A percentile compares a stretch with the other conserved stretches of the same genome.
These are phyloP conservation scores for Phytophthora idaei DNA, from an alignment of 352 stramenopile genomes.

Conservation along the genomic window DNA sequence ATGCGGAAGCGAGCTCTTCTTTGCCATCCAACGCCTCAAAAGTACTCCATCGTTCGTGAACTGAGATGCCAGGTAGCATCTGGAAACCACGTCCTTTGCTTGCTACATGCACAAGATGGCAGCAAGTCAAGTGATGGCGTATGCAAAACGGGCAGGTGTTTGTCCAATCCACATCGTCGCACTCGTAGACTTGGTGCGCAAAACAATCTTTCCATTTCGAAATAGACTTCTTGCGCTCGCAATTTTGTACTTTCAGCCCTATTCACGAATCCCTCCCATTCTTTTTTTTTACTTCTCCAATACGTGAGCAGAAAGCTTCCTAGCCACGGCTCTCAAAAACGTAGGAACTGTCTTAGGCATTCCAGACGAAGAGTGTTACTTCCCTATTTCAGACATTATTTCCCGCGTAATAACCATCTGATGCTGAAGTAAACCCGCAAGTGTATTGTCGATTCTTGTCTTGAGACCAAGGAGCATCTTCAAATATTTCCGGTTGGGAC, in stretches of 20 bases:
- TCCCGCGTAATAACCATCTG: conserved; percentile 22
- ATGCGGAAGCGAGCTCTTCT: background rate
- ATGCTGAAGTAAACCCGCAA: conserved; percentile 8
- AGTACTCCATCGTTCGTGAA: conserved; percentile 11
- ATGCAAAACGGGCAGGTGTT: conserved; percentile 8
- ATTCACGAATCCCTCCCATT: conserved; percentile 31
- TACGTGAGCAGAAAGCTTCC: background rate
- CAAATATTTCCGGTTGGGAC: background rate
- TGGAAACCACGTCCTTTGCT: background rate
- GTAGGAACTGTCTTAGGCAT: conserved; percentile 3
- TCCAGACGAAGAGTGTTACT: background rate
- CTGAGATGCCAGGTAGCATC: background rate
- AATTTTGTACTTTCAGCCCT: conserved; percentile 23
- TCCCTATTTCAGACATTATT: conserved; percentile 7
- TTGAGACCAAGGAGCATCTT: background rate
- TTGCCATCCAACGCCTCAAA: conserved; percentile 1
- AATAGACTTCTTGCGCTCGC: conserved; percentile 20
- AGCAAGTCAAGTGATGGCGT: conserved; percentile 15
- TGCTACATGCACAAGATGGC: conserved; percentile 13
- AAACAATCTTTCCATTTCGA: conserved; percentile 15
- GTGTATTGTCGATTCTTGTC: background rate
- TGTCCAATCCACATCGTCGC: conserved; percentile 1
- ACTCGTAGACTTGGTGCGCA: background rate
- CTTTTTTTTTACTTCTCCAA: conserved; percentile 6
- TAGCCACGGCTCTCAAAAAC: conserved; percentile 7